phyloP scores from a whole-genome alignment of 495 filamentous ascomycete genomes.

The Margaritispora aquatica region DNA sequence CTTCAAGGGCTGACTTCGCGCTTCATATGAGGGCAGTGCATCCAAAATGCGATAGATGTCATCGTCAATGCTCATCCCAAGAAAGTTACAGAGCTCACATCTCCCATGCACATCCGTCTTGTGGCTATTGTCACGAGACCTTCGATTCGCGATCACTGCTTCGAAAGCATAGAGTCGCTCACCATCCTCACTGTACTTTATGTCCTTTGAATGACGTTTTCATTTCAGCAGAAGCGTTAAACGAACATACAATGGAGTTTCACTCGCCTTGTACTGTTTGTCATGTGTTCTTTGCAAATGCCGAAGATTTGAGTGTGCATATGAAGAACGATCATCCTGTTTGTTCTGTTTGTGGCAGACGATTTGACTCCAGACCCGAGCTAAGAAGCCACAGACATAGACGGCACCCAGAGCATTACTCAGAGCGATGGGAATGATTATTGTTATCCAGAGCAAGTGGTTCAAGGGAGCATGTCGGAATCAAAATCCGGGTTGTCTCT shows the following conservation, averaged over 20 bases:
- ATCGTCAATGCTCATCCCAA: not conserved
- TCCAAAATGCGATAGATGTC: not conserved
- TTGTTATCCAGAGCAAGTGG: not conserved
- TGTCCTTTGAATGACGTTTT: not conserved
- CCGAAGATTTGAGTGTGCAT: not conserved
- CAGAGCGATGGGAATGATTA: not conserved
- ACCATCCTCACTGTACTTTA: not conserved
- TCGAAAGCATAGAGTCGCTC: not conserved
- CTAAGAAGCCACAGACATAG: not conserved
- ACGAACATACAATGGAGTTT: not conserved
- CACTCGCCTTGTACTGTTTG: not conserved
- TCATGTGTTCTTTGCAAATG: not conserved
- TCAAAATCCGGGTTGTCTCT: too few species aligned
- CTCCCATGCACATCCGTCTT: not conserved
- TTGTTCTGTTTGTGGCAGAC: not conserved
- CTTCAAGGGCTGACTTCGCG: not conserved
- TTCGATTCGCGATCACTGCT: not conserved
- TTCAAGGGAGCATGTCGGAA: not conserved
- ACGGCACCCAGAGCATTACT: not conserved
- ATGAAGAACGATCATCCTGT: not conserved
- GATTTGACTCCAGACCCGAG: not conserved
- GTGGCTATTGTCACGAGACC: not conserved
- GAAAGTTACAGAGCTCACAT: not conserved
- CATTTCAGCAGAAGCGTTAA: not conserved
- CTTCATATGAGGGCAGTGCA: not conserved